Percentiles rank a stretch among this genome's conserved stretches.
phyloP scores from a whole-genome alignment of 176 grass and related monocot species.

The Melocanna baccifera region DNA sequence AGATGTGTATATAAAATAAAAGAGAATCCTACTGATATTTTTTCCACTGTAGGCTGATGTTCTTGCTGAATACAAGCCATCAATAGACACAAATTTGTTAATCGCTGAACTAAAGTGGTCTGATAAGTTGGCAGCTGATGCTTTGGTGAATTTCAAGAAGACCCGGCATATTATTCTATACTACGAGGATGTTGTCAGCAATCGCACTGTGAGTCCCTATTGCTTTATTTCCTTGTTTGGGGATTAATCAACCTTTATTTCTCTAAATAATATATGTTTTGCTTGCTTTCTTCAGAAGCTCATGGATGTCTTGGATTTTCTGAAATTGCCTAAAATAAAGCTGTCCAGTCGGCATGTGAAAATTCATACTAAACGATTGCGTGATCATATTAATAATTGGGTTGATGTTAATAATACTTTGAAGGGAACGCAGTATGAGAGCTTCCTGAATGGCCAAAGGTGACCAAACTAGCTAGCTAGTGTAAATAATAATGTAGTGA shows the following conservation, averaged over 20 bases:
- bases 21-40: slow-evolving; percentile 15
- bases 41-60: slow-evolving; percentile 57
- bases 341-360: slow-evolving; percentile 79
- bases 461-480: slow-evolving; percentile 33
- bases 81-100: slow-evolving; percentile 53
- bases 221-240: slow-evolving; percentile 2
- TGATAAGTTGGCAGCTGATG: slow-evolving; percentile 62
- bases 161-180: slow-evolving; percentile 72
- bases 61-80: slow-evolving; percentile 80
- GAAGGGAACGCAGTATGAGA: slow-evolving; percentile 60
- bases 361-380: slow-evolving; percentile 73
- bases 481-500: slow-evolving; percentile 45
- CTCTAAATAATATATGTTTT: neutral
- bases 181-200: slow-evolving; percentile 80
- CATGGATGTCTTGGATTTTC: slow-evolving; percentile 75
- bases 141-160: slow-evolving; percentile 61
- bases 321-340: slow-evolving; percentile 63
- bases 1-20: slow-evolving; percentile 8
- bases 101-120: slow-evolving; percentile 52
- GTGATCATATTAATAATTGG: slow-evolving; percentile 83
- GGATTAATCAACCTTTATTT: neutral
- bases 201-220: slow-evolving; percentile 54
- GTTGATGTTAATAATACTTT: slow-evolving; percentile 58
- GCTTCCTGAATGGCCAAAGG: slow-evolving; percentile 57
- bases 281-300: slow-evolving; percentile 53